Evolutionary conservation across 495 filamentous ascomycete species (phyloP), one percentile per base, ranked within the genome.

Genomic region (Penicillium robsamsonii): DNA sequence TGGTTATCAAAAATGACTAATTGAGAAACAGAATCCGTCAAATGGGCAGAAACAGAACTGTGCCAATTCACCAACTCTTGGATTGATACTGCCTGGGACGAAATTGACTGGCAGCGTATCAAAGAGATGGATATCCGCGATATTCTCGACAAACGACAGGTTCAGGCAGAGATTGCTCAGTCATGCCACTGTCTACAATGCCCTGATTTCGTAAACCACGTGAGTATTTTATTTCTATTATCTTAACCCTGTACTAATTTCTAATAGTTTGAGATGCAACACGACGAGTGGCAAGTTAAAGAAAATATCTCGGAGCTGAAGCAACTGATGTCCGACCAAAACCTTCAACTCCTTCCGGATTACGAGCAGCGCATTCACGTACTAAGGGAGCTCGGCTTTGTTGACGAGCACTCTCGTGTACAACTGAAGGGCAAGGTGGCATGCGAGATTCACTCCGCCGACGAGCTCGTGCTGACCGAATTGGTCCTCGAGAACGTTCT

Each of bases 371-470:
- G 94, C 37, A 89, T 97, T 57, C 84, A 86, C 45, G 94, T 97
- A 0, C 79, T 98, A 45, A 90, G 89, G 67, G 93, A 96, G 58
- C 79, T 98, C 11, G 84, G 83, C 3, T 98, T 97, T 61, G 87
- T 97, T 52, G 94, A 97, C 70, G 84, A 86, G 1, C 81, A 85
- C 44, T 85, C 81, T 33, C 84, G 91, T 44, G 93, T 97, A 31
- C 87, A 92, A 73, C 79, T 98, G 57, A 98, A 98, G 75, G 94
- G 94, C 70, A 96, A 97, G 73, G 94, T 98, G 30, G 94, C 94
- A 17, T 98, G 94, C 75, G 94, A 98, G 79, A 90, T 98, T 59
- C 95, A 97, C 75, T 96, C 93, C 4, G 91, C 93, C 17, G 94
- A 96, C 67, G 94, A 97, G 71, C 83, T 98, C n/a, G 92, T 97